Conservation (phyloP, 179 eudicot species). For the Sideroxylon spinosum region DNA sequence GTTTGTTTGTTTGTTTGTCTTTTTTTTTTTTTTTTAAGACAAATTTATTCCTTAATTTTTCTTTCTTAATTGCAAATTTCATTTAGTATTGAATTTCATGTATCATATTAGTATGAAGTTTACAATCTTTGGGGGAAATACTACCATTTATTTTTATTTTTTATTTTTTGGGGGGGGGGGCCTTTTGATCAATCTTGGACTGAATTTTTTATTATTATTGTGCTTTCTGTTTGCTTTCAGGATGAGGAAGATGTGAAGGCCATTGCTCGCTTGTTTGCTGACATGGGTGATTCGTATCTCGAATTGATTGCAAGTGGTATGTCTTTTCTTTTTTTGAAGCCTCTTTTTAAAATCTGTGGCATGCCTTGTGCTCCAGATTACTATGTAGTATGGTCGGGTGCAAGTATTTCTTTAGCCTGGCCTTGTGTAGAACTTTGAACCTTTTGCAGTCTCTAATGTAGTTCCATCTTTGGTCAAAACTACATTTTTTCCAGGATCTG, state of each 20-base stretch:
- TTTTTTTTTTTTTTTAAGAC: no score
- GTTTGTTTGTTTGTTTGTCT: no score
- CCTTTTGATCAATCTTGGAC: background rate
- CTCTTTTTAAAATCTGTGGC: conserved; percentile 11
- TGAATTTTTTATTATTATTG: background rate
- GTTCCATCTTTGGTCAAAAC: background rate
- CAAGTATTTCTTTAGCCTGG: conserved; percentile 1
- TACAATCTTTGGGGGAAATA: no score
- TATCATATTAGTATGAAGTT: no score
- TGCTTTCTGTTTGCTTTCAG: conserved; percentile 33
- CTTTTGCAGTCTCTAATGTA: conserved; percentile 6
- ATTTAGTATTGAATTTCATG: no score
- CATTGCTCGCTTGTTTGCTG: conserved; percentile 96
- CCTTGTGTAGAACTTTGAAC: background rate
- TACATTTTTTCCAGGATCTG: conserved; percentile 61
- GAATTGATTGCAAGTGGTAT: conserved; percentile 93
- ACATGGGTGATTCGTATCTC: conserved; percentile 97
- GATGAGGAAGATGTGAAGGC: conserved; percentile 99
- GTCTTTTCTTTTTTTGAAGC: conserved; percentile 16
- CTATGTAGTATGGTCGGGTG: background rate
- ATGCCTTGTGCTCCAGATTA: conserved; percentile 1
- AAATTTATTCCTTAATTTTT: background rate
- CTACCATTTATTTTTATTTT: no score
- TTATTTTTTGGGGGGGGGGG: no score
- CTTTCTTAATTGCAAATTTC: background rate